Percentiles rank a stretch among this genome's conserved stretches.
These are phyloP conservation scores for Camellia japonica DNA, from an alignment of 148 eudicot genomes.

Conservation along the genomic window DNA sequence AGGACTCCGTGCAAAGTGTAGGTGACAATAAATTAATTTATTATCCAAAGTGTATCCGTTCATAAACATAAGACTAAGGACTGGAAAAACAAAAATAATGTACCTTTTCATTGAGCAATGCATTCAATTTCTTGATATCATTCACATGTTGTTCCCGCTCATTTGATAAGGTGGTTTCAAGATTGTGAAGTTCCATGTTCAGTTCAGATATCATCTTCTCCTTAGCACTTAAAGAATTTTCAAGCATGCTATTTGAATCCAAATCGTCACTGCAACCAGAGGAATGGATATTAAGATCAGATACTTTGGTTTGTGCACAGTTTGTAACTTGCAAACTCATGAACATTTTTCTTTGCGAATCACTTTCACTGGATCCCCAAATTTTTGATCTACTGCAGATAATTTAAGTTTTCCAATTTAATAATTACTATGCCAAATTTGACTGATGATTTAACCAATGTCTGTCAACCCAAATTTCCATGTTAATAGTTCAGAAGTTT, in stretches of 20 bases:
- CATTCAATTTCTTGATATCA: constrained; percentile 82
- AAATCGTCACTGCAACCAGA: constrained; percentile 60
- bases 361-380: too few species aligned
- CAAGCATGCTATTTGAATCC: constrained; percentile 78
- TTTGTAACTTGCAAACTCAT: too few species aligned
- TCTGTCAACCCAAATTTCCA: neutral
- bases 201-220: constrained; percentile 93
- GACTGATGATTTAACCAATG: neutral
- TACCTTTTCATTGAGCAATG: constrained; percentile 83
- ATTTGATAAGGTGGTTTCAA: constrained; percentile 78
- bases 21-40: neutral
- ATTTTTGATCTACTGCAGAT: neutral
- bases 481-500: neutral
- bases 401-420: neutral
- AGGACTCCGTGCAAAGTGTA: neutral
- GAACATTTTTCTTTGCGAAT: too few species aligned
- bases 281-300: constrained; percentile 11
- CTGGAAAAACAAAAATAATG: neutral
- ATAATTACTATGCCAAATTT: neutral
- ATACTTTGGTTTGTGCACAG: neutral
- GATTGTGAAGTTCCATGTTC: constrained; percentile 85
- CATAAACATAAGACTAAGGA: neutral
- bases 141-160: constrained; percentile 71
- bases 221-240: constrained; percentile 89
- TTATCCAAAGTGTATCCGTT: neutral